Base-by-base conservation (phyloP, 805 yeast genomes). In the Wickerhamomyces chambardii region DNA sequence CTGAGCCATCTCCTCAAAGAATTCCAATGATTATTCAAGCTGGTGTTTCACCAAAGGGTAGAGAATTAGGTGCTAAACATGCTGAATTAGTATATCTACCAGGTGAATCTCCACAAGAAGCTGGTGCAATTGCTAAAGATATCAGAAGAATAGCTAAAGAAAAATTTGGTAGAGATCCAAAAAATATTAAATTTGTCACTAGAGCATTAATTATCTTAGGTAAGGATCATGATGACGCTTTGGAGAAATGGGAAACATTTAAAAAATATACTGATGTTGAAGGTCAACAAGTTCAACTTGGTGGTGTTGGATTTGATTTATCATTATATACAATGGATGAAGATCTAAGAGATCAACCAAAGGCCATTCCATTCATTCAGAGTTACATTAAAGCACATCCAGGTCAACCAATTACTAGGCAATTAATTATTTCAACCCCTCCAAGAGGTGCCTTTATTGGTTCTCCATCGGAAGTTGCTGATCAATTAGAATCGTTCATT, bases 21-120 rank as follows among this genome's bases (percentile, higher is more conserved):
- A 42, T 65, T 6, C 69, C 69, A 3, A 56, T 64, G 14, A 47
- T 64, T 29, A 53, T 64, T 28, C 69, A 64, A 43, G 69, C 69
- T 2, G 69, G 69, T 4, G 46, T 59, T 26, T 63, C 68, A 5
- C 43, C 54, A n/a, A 52, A 50, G n/a, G 68, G 69, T 14, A 51
- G 51, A 30, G 55, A 55, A 12, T 56, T 59, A 41, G 69, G 66
- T 5, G 67, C 69, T 14, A 54, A 55, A 35, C 56, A 62, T 43
- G 68, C 67, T 2, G 69, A 64, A 39, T 56, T 51, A 12, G 57
- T 63, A 12, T 64, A 63, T 38, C 45, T 63, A 14, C 47, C 56
- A 9, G 54, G 56, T n/a, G 48, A 53, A 33, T 49, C 62, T 6
- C 61, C 67, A 3, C 55, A 51, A 28, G 39, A 34, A n/a, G 44